Conservation (phyloP, 2,329 filamentous ascomycete genomes). For the Colletotrichum sp. region DNA sequence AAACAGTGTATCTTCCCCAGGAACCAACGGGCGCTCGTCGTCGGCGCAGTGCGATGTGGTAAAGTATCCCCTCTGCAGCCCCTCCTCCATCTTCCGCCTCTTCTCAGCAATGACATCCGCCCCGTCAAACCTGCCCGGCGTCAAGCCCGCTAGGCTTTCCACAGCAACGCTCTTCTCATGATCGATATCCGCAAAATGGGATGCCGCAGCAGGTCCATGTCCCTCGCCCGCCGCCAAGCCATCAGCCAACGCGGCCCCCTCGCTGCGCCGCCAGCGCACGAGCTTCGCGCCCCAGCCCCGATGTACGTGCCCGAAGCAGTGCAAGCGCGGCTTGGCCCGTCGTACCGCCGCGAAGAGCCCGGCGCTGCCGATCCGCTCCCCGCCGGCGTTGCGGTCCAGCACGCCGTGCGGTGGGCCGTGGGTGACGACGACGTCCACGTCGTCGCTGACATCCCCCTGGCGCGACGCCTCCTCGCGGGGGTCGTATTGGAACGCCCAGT, state of each 20-base stretch:
- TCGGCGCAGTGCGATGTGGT: constrained; percentile 25
- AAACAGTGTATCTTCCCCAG: constrained; percentile 55
- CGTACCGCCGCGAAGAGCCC: constrained; percentile 34
- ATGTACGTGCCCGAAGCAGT: constrained; percentile 43
- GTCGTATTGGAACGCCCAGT: constrained; percentile 52
- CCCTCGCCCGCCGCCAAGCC: not conserved
- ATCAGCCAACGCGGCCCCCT: not conserved
- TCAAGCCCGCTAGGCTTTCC: not conserved
- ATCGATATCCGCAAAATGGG: constrained; percentile 54
- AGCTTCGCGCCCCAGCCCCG: constrained; percentile 43
- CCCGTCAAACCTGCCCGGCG: not conserved
- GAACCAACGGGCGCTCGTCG: constrained; percentile 28
- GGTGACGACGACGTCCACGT: constrained; percentile 36
- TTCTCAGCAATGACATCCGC: not conserved
- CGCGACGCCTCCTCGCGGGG: constrained; percentile 11
- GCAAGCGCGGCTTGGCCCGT: constrained; percentile 32
- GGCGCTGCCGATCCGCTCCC: constrained; percentile 32
- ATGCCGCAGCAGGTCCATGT: constrained; percentile 25
- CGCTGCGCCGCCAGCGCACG: constrained; percentile 46
- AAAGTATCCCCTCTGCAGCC: constrained; percentile 34
- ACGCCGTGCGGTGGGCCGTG: constrained; percentile 44
- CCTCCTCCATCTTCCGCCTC: not conserved
- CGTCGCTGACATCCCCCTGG: constrained; percentile 27
- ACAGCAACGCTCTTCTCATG: constrained; percentile 38
- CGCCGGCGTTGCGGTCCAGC: constrained; percentile 39